phyloP scores from a whole-genome alignment of 1,284 basidiomycete genomes.

The Ganoderma lucidum region DNA sequence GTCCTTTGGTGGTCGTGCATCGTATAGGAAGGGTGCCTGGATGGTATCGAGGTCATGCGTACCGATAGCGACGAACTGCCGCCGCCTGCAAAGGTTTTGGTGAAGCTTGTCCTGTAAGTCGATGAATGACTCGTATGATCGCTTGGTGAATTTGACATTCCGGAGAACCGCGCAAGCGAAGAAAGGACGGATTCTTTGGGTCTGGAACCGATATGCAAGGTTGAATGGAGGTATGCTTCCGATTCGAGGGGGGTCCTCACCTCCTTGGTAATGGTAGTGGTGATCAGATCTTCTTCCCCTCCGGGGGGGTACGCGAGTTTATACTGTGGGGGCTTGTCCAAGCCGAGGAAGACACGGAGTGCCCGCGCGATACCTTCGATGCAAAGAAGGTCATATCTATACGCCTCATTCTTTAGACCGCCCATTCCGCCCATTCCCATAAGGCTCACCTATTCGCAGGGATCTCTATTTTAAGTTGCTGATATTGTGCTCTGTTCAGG shows the following conservation, averaged over 20 bases:
- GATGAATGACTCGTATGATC: constrained; percentile 96
- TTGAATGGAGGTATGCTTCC: not conserved
- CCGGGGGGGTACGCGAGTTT: constrained; percentile 73
- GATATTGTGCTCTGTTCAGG: constrained; percentile 14
- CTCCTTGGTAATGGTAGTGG: constrained; percentile 73
- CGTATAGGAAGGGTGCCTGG: constrained; percentile 89
- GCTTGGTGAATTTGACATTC: constrained; percentile 87
- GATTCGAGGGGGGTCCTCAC: constrained; percentile 51
- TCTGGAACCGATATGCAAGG: constrained; percentile 52
- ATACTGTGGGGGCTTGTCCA: constrained; percentile 76
- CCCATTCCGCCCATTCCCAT: constrained; percentile 11
- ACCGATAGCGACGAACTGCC: constrained; percentile 95
- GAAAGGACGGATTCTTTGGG: constrained; percentile 85
- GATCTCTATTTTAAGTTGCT: constrained; percentile 99
- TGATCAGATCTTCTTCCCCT: constrained; percentile 72
- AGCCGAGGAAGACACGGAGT: constrained; percentile 86
- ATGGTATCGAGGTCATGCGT: constrained; percentile 97
- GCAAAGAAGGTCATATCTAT: constrained; percentile 96
- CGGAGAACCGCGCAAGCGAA: constrained; percentile 93
- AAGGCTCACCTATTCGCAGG: constrained; percentile 86
- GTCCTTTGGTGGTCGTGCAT: constrained; percentile 87
- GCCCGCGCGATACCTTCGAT: constrained; percentile 95
- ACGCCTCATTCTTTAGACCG: constrained; percentile 6
- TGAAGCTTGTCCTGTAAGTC: constrained; percentile 99
- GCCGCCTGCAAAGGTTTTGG: constrained; percentile 91